Percentiles rank a stretch among this genome's conserved stretches.
These are phyloP conservation scores for Dictyostelium capitatum DNA, from an alignment of 78 protist species.

Conservation along the genomic window DNA sequence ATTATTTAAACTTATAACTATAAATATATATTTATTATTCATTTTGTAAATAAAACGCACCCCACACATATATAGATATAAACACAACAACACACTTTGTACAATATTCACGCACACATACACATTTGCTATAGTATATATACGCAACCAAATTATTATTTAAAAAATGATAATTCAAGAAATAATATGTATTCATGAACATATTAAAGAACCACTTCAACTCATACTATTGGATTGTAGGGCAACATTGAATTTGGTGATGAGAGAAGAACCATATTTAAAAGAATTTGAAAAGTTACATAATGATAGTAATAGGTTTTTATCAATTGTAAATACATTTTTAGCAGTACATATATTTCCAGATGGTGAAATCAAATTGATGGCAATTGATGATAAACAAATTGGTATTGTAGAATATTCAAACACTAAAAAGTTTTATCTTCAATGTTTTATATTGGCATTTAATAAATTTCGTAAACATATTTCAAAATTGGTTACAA, in stretches of 20 bases:
- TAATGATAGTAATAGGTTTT: constrained; percentile 2
- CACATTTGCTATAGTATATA: too few species aligned
- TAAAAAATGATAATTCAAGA: constrained; percentile 17
- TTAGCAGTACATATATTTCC: constrained; percentile 18
- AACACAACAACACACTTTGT: too few species aligned
- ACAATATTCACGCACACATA: too few species aligned
- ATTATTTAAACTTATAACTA: too few species aligned
- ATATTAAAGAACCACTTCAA: constrained; percentile 59
- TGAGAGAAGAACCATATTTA: constrained; percentile 42
- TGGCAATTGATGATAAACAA: not conserved
- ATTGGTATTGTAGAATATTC: not conserved
- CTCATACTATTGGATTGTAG: constrained; percentile 46
- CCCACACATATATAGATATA: too few species aligned
- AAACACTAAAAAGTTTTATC: constrained; percentile 16
- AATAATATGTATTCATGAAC: constrained; percentile 15
- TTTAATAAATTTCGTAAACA: not conserved
- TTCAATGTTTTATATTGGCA: constrained; percentile 19
- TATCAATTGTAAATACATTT: constrained; percentile 22
- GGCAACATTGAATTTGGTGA: constrained; percentile 26
- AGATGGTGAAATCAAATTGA: constrained; percentile 16
- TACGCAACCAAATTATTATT: too few species aligned
- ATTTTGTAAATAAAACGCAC: too few species aligned
- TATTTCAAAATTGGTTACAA: not conserved
- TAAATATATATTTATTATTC: too few species aligned
- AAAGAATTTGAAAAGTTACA: constrained; percentile 29